Evolutionary conservation across 108 stramenopile genomes (phyloP), one percentile per base, ranked within the genome.

Genomic region (Cyclostephanos tholiformis): DNA sequence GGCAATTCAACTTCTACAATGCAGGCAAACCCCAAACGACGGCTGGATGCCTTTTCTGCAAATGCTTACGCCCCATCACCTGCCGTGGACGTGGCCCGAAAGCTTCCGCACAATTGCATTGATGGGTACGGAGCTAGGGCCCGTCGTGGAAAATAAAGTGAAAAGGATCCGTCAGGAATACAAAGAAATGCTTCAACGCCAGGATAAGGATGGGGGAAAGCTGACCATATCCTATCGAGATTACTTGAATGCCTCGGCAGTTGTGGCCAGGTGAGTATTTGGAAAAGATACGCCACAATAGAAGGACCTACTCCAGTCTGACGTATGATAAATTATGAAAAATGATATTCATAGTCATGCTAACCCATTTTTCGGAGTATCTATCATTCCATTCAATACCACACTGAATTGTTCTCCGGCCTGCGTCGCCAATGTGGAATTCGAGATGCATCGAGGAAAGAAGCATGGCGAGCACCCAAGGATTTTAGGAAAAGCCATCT

Each of bases 341-440:
- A 13, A 32, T 41, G n/a, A 46, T 43, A 46, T 75, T 2, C 19
- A 32, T 20, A 75, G 74, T 51, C 74, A 75, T 50, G 65, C 74
- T 19, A 75, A 75, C 57, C 74, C 74, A 35, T 75, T 65, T 65
- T 75, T 75, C 49, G 74, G 66, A 36, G 65, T 67, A 3, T 57
- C 32, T 12, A 67, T 67, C 35, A 65, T 75, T n/a, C 74, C 66
- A 1, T 75, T 75, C 29, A 75, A 67, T 44, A 67, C 74, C 12
- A 75, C 65, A 29, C 48, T 67, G 48, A 75, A 75, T 38, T 75
- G 74, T n/a, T n/a, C n/a, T n/a, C n/a, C n/a, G 58, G 57, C 29
- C 5, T 50, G 35, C 0, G 59, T 6, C 20, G 57, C 58, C 6
- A 75, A 75, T 67, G 74, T 75, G 22, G 66, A 75, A 49, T 67